Percentiles rank a stretch among this genome's conserved stretches.
These are phyloP conservation scores for Aspergillus japonicus DNA, from an alignment of 2,329 filamentous ascomycete genomes.

Conservation along the genomic window DNA sequence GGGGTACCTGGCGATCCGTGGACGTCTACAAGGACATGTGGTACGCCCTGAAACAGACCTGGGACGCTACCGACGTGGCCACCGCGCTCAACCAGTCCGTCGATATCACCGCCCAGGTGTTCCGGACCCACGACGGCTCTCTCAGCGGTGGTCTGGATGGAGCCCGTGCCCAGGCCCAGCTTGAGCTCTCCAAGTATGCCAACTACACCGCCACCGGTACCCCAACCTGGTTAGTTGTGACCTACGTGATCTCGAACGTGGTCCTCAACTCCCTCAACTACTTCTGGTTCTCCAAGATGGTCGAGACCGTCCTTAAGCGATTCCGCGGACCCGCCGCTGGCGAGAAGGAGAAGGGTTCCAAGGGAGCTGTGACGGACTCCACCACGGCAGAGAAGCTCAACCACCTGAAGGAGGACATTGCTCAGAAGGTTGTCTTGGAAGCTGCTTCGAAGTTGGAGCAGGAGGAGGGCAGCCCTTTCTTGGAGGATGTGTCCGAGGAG, in stretches of 20 bases:
- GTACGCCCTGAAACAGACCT: constrained; percentile 48
- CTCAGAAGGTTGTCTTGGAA: constrained; percentile 38
- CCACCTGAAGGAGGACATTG: constrained; percentile 24
- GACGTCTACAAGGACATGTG: constrained; percentile 61
- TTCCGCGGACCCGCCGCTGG: constrained; percentile 47
- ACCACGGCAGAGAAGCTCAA: constrained; percentile 12
- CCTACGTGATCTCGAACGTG: constrained; percentile 59
- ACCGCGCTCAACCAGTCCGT: constrained; percentile 26
- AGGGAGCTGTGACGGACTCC: constrained; percentile 19
- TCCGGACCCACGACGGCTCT: constrained; percentile 33
- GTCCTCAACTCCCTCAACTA: constrained; percentile 63
- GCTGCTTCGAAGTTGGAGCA: constrained; percentile 30
- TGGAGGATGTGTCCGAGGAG: constrained; percentile 24
- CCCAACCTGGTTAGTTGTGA: constrained; percentile 59
- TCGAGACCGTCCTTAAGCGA: constrained; percentile 62
- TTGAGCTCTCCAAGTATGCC: constrained; percentile 52
- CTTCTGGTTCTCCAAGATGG: constrained; percentile 69
- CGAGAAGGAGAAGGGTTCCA: constrained; percentile 8
- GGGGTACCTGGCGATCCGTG: constrained; percentile 61
- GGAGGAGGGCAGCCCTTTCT: constrained; percentile 30
- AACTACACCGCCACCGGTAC: constrained; percentile 40
- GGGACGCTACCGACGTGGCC: constrained; percentile 31
- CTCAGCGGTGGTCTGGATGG: constrained; percentile 36
- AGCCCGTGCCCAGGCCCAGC: constrained; percentile 41
- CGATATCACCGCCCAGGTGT: constrained; percentile 36